These are phyloP conservation scores for Claviceps sp. DNA, from an alignment of 2,329 filamentous ascomycete species.

Conservation along the genomic window DNA sequence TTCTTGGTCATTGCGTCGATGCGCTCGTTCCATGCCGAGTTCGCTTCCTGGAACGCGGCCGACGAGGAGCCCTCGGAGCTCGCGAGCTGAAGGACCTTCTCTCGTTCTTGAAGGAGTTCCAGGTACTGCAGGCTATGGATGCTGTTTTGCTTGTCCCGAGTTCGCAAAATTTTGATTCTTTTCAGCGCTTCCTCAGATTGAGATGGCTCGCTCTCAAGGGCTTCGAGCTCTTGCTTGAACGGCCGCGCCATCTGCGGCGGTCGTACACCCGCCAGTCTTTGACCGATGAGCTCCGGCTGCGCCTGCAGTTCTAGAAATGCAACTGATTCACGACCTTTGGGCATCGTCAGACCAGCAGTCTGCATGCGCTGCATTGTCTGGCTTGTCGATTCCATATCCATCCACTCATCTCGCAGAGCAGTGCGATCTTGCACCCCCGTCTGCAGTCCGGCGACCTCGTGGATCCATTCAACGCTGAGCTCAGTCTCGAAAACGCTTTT, in stretches of 20 bases:
- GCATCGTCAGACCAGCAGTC: slow-evolving; percentile 26
- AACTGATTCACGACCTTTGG: slow-evolving; percentile 28
- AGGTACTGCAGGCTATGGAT: slow-evolving; percentile 14
- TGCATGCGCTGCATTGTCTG: slow-evolving; percentile 33
- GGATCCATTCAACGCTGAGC: slow-evolving; percentile 42
- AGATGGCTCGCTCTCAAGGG: slow-evolving; percentile 18
- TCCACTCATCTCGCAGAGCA: slow-evolving; percentile 29
- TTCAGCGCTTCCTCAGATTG: slow-evolving; percentile 3
- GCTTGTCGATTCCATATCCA: slow-evolving; percentile 33
- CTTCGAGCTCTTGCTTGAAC: slow-evolving; percentile 28
- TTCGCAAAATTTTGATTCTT: slow-evolving; percentile 17
- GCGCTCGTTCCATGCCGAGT: slow-evolving; percentile 21
- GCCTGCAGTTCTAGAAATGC: slow-evolving; percentile 12
- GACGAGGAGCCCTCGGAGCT: slow-evolving; percentile 2
- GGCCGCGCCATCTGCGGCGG: slow-evolving; percentile 23
- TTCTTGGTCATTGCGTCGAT: slow-evolving; percentile 21
- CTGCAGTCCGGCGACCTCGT: slow-evolving; percentile 40
- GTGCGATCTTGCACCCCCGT: slow-evolving; percentile 14
- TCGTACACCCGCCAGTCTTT: slow-evolving; percentile 17
- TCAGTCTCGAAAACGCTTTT: slow-evolving; percentile 48
- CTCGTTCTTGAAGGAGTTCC: slow-evolving; percentile 21
- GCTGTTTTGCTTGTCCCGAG: slow-evolving; percentile 13
- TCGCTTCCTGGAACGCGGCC: slow-evolving; percentile 14
- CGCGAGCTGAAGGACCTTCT: slow-evolving; percentile 14
- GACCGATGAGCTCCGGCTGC: slow-evolving; percentile 11